Evolutionary conservation across 2,329 filamentous ascomycete species (phyloP).

Genomic region (Aureobasidium lini): DNA sequence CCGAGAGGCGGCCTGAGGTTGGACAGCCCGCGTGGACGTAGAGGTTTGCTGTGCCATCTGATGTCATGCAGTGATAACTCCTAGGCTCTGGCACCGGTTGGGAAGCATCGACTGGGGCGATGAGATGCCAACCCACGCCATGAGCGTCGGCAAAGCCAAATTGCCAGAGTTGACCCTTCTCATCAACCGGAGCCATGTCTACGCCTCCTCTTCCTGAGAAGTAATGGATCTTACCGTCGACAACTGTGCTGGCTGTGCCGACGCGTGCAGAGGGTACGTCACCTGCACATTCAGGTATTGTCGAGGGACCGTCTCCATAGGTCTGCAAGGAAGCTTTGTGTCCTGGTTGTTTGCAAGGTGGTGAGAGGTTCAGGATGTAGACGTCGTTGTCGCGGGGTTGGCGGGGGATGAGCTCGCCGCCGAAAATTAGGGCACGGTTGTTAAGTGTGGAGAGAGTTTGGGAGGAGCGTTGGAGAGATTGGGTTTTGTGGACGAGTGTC

Average conservation of each 20-base stretch:
- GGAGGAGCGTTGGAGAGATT: slow-evolving; percentile 60
- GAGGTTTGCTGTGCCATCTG: slow-evolving; percentile 61
- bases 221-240: slow-evolving; percentile 65
- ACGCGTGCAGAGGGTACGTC: slow-evolving; percentile 52
- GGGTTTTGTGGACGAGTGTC: slow-evolving; percentile 28
- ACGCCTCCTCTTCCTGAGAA: slow-evolving; percentile 71
- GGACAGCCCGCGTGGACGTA: slow-evolving; percentile 73
- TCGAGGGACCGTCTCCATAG: neutral
- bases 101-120: slow-evolving; percentile 48
- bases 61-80: slow-evolving; percentile 62
- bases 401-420: slow-evolving; percentile 61
- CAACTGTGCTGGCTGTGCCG: slow-evolving; percentile 62
- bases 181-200: slow-evolving; percentile 64
- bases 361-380: slow-evolving; percentile 45
- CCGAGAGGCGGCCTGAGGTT: slow-evolving; percentile 53
- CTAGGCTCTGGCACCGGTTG: slow-evolving; percentile 52
- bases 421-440: slow-evolving; percentile 62
- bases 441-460: slow-evolving; percentile 53
- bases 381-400: slow-evolving; percentile 66
- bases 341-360: neutral
- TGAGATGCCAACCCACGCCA: slow-evolving; percentile 54
- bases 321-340: neutral
- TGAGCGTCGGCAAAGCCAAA: slow-evolving; percentile 51
- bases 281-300: slow-evolving; percentile 35
- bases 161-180: slow-evolving; percentile 67